Conservation (phyloP, 2,329 filamentous ascomycete genomes). For the Aspergillus arachidicola region DNA sequence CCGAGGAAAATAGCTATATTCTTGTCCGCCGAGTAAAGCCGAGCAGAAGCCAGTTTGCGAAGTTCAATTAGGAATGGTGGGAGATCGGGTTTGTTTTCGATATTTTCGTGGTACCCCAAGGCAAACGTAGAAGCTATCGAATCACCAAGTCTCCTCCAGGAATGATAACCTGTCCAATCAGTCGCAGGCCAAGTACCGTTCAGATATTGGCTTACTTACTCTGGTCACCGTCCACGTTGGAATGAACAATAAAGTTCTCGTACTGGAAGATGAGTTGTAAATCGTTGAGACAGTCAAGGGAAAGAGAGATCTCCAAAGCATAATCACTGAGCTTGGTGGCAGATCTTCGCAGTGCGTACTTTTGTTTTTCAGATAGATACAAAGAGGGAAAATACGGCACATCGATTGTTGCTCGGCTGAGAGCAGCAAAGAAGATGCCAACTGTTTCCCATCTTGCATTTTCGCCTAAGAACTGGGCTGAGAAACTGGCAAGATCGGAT, state of each 20-base stretch:
- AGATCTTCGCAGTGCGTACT: constrained; percentile 28
- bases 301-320: constrained; percentile 40
- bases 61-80: constrained; percentile 44
- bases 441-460: constrained; percentile 44
- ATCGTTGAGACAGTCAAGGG: constrained; percentile 44
- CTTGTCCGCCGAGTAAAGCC: constrained; percentile 51
- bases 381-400: constrained; percentile 31
- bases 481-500: constrained; percentile 21
- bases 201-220: constrained; percentile 33
- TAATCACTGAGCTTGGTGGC: constrained; percentile 36
- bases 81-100: constrained; percentile 29
- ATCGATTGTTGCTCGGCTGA: constrained; percentile 40
- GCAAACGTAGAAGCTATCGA: constrained; percentile 50
- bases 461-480: constrained; percentile 27
- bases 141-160: constrained; percentile 52
- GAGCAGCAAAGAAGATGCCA: constrained; percentile 41
- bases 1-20: constrained; percentile 53
- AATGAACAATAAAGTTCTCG: constrained; percentile 51
- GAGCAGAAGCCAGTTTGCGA: constrained; percentile 43
- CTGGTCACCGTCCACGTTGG: constrained; percentile 48
- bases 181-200: neutral
- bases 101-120: constrained; percentile 49
- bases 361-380: constrained; percentile 30
- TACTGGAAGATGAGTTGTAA: constrained; percentile 51
- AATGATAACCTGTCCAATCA: constrained; percentile 41